Base-by-base conservation (phyloP, 108 stramenopile species). In the Discostella pseudostelligera region DNA sequence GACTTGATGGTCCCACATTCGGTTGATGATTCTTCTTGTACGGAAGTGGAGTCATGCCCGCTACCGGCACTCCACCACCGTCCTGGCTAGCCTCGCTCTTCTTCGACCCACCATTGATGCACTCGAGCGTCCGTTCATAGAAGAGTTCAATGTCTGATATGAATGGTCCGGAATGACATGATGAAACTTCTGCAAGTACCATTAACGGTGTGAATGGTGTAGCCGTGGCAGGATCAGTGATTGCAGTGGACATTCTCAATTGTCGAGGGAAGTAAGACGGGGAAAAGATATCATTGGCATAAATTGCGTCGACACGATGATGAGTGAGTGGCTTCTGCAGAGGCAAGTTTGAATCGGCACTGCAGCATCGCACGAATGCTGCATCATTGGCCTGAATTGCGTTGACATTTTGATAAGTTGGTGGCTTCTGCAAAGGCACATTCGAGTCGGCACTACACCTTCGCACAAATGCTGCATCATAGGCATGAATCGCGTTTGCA, bases 151-250 rank as follows among this genome's bases (percentile, higher is more conserved):
- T 56, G 32, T 56, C 32, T 8, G 55, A 32, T 19, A 56, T 56
- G 55, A 56, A 56, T 10, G 55, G 55, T 9, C 55, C 55, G 17
- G 55, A 56, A 56, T 39, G 37, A 39, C 55, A 56, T 26, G 32
- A 35, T 56, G 55, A 56, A 56, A 56, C 32, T 16, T 14, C 29
- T 2, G 55, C 35, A n/a, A 56, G 8, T 39, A 26, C 28, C 22
- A 56, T 56, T 20, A 35, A n/a, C 32, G 55, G 55, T 17, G 55
- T 56, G 32, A 19, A 39, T 1, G 32, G 55, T 37, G 55, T 36
- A 56, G 36, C 29, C 8, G 55, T 37, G 24, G 32, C 8, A 36
- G 36, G 14, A 56, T 10, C 35, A 56, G 32, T 39, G 17, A n/a
- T 36, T 8, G 19, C 9, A 43, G 14, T 43, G 42, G 42, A 12